Percentiles rank a stretch among this genome's conserved stretches.
Conservation (phyloP, 352 stramenopile genomes). For the Phytopythium boreale region DNA sequence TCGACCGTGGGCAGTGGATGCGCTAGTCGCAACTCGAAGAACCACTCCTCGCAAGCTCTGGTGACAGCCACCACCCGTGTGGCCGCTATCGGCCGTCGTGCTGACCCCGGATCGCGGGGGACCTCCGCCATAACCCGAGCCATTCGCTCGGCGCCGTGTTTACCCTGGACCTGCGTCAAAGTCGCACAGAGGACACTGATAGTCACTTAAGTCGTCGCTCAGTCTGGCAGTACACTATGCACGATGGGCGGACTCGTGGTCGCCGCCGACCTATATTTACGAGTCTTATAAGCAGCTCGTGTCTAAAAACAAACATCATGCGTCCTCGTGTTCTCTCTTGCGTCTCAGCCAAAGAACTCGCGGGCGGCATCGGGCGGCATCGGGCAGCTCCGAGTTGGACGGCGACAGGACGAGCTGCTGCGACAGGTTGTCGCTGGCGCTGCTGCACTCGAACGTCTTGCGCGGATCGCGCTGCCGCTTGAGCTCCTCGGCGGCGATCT, state of each 20-base stretch:
- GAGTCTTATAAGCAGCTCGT: too few species aligned
- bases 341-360: slow-evolving; percentile 32
- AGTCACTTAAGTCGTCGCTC: not conserved
- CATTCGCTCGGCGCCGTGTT: not conserved
- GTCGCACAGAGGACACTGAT: not conserved
- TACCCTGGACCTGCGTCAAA: not conserved
- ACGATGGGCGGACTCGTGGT: too few species aligned
- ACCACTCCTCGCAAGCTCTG: not conserved
- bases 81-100: not conserved
- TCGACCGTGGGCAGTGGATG: slow-evolving; percentile 1
- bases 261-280: too few species aligned
- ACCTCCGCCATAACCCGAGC: not conserved
- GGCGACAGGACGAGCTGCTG: slow-evolving; percentile 11
- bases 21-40: slow-evolving; percentile 1
- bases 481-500: slow-evolving; percentile 1
- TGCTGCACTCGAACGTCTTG: slow-evolving; percentile 25
- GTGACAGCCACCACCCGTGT: not conserved
- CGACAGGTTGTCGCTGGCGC: slow-evolving; percentile 13
- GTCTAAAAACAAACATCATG: not conserved
- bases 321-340: not conserved
- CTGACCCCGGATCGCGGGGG: not conserved
- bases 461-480: slow-evolving; percentile 17
- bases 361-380: slow-evolving; percentile 22
- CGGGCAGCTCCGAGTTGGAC: slow-evolving; percentile 27
- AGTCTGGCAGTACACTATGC: not conserved